Evolutionary conservation across 108 stramenopile species (phyloP).

Genomic region (Epipyxis sp.): DNA sequence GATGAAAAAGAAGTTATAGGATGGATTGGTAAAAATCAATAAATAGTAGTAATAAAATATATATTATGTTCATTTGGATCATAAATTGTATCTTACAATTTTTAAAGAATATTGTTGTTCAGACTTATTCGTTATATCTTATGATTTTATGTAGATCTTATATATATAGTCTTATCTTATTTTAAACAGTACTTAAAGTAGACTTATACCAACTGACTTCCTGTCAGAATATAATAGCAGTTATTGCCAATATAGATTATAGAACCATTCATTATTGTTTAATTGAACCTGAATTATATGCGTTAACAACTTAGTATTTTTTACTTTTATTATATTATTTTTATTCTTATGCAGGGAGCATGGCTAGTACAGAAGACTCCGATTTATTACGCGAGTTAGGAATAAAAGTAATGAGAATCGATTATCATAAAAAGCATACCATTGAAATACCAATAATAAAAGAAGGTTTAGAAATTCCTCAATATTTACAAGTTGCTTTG

Average conservation of each 20-base stretch:
- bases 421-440: not conserved
- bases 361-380: not conserved
- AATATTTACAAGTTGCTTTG: not conserved
- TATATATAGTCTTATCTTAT: not conserved
- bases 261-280: too few relatives aligned
- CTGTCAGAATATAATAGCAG: not conserved
- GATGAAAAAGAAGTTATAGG: too few relatives aligned
- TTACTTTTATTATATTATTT: too few relatives aligned
- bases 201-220: too few relatives aligned
- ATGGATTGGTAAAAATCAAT: too few relatives aligned
- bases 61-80: too few relatives aligned
- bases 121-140: not conserved
- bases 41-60: too few relatives aligned
- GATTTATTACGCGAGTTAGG: not conserved
- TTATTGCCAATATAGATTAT: too few relatives aligned
- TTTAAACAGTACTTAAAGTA: not conserved
- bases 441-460: not conserved
- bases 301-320: too few relatives aligned
- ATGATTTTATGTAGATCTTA: not conserved
- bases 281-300: too few relatives aligned
- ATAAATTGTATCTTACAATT: too few relatives aligned
- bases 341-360: not conserved
- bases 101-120: constrained; percentile 10
- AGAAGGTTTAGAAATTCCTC: not conserved
- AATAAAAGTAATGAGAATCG: not conserved